phyloP scores from a whole-genome alignment of 805 yeast genomes.

The Sugiyamaella floridensis region DNA sequence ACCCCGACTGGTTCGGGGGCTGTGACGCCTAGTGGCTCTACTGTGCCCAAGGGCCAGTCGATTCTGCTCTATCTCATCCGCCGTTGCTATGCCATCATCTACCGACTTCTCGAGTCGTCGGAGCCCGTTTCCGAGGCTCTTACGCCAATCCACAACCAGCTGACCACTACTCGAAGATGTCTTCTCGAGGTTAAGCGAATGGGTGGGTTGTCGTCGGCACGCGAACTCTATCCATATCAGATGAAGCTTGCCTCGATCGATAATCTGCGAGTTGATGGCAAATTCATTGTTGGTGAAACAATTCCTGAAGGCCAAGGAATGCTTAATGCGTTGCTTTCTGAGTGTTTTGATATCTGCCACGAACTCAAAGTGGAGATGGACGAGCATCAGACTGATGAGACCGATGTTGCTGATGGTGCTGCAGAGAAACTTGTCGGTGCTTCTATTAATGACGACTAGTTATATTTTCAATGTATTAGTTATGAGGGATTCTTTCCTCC shows the following conservation, averaged over 20 bases:
- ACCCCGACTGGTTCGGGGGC: not conserved
- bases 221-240: slow-evolving; percentile 94
- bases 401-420: not conserved
- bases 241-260: slow-evolving; percentile 88
- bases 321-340: slow-evolving; percentile 82
- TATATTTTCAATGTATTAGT: not conserved
- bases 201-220: slow-evolving; percentile 81
- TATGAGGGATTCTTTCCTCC: not conserved
- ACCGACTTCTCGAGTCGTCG: slow-evolving; percentile 79
- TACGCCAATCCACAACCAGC: slow-evolving; percentile 88
- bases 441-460: not conserved
- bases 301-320: slow-evolving; percentile 98
- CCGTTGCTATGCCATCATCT: slow-evolving; percentile 85
- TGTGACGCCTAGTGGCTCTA: slow-evolving; percentile 1
- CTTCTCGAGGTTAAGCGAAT: slow-evolving; percentile 81
- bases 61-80: slow-evolving; percentile 71
- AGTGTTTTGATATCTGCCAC: slow-evolving; percentile 88
- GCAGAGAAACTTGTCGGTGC: not conserved
- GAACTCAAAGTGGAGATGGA: slow-evolving; percentile 84
- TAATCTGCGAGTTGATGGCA: slow-evolving; percentile 82
- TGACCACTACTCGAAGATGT: slow-evolving; percentile 86
- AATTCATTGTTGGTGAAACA: slow-evolving; percentile 77
- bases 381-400: slow-evolving; percentile 39
- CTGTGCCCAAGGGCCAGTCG: slow-evolving; percentile 26
- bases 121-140: slow-evolving; percentile 95